phyloP scores from a whole-genome alignment of 306 rosid genomes.

The Fagus crenata region DNA sequence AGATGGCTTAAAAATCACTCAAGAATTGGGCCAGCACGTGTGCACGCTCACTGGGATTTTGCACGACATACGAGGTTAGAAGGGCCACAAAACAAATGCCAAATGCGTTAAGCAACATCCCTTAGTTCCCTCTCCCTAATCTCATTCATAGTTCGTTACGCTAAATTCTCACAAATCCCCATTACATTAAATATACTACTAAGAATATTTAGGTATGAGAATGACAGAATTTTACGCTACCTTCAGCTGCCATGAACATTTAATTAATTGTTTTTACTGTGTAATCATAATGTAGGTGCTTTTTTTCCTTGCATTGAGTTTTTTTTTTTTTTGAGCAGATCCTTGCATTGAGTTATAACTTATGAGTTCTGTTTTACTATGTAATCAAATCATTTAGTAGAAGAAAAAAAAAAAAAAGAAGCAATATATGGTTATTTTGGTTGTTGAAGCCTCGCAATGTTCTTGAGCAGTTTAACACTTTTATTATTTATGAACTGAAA shows the following conservation, averaged over 20 bases:
- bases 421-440: no score
- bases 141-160: constrained; percentile 86
- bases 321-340: no score
- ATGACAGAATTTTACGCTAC: constrained; percentile 50
- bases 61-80: constrained; percentile 40
- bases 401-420: no score
- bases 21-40: constrained; percentile 55
- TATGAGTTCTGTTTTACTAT: no score
- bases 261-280: background rate
- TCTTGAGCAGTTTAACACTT: no score
- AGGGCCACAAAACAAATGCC: constrained; percentile 26
- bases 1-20: constrained; percentile 51
- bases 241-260: constrained; percentile 32
- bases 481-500: no score
- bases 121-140: constrained; percentile 37
- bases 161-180: constrained; percentile 91
- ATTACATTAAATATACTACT: constrained; percentile 23
- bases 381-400: no score
- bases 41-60: constrained; percentile 49
- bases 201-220: constrained; percentile 39
- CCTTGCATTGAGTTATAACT: background rate
- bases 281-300: background rate
- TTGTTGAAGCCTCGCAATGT: no score
- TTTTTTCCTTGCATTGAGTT: background rate
- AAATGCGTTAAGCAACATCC: constrained; percentile 80